Percentiles rank a stretch among this genome's conserved stretches.
Evolutionary conservation across 2,329 filamentous ascomycete species (phyloP).

Genomic region (Colletotrichum zoysiae): DNA sequence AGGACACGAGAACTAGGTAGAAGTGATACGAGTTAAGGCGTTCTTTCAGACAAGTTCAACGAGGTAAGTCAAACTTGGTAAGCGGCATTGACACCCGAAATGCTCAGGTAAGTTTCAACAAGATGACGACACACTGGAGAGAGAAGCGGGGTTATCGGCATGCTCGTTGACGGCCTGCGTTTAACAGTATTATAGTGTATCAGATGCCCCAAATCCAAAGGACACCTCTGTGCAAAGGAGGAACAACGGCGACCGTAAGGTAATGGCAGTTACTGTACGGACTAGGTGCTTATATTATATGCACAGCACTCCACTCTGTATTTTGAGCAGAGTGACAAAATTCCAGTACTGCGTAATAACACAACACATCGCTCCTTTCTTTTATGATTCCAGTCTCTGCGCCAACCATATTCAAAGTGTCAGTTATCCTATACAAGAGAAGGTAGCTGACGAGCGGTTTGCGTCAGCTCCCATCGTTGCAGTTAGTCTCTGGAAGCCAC

Average conservation of each 20-base stretch:
- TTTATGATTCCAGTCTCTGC: neutral
- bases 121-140: slow-evolving; percentile 5
- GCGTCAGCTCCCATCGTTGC: slow-evolving; percentile 21
- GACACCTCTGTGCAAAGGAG: too few species aligned
- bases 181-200: neutral
- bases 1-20: neutral
- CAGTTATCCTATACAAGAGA: neutral
- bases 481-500: slow-evolving; percentile 6
- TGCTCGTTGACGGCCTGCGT: neutral
- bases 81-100: slow-evolving; percentile 18
- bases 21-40: neutral
- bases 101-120: slow-evolving; percentile 9
- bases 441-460: neutral
- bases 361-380: neutral
- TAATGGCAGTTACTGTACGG: neutral
- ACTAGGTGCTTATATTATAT: neutral
- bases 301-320: neutral
- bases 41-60: neutral
- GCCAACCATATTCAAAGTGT: neutral
- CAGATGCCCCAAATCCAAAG: neutral
- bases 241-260: neutral
- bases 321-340: neutral
- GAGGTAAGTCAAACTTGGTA: slow-evolving; percentile 7
- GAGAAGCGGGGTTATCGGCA: slow-evolving; percentile 10
- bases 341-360: neutral